These are phyloP conservation scores for Ustilago cynodontis DNA, from an alignment of 1,284 basidiomycete species.

Conservation along the genomic window DNA sequence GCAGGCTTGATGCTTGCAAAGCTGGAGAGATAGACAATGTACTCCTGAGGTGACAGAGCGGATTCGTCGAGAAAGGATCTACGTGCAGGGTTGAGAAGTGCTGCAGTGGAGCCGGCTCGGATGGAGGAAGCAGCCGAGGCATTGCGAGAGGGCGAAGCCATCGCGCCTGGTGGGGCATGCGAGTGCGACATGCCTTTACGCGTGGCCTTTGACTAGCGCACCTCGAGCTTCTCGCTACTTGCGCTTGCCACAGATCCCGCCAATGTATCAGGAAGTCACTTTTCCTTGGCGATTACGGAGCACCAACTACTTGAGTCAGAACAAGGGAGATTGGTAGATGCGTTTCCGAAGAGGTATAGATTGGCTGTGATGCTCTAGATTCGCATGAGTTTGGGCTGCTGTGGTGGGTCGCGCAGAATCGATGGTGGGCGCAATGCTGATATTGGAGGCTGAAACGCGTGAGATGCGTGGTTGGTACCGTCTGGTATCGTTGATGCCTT, in stretches of 20 bases:
- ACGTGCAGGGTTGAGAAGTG: slow-evolving; percentile 23
- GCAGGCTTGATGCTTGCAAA: slow-evolving; percentile 60
- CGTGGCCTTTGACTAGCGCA: slow-evolving; percentile 8
- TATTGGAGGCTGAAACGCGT: background rate
- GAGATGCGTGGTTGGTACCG: background rate
- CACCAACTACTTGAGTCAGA: too few relatives aligned
- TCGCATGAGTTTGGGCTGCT: background rate
- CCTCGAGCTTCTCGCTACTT: background rate
- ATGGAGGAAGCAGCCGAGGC: slow-evolving; percentile 26
- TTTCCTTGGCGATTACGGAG: background rate
- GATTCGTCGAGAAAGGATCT: slow-evolving; percentile 60
- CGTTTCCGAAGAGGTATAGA: background rate
- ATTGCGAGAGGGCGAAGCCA: slow-evolving; percentile 36
- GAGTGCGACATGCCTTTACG: slow-evolving; percentile 25
- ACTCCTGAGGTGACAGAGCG: slow-evolving; percentile 68
- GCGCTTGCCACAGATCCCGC: background rate
- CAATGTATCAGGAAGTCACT: background rate
- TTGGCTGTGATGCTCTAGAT: background rate
- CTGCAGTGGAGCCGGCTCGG: slow-evolving; percentile 31
- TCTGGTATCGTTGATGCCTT: background rate
- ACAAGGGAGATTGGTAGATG: too few relatives aligned
- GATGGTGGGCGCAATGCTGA: background rate
- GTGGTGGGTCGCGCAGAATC: background rate
- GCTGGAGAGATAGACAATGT: slow-evolving; percentile 58
- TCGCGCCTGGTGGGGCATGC: slow-evolving; percentile 13